These are phyloP conservation scores for Salvia splendens DNA, from an alignment of 257 asterid genomes.

Conservation along the genomic window DNA sequence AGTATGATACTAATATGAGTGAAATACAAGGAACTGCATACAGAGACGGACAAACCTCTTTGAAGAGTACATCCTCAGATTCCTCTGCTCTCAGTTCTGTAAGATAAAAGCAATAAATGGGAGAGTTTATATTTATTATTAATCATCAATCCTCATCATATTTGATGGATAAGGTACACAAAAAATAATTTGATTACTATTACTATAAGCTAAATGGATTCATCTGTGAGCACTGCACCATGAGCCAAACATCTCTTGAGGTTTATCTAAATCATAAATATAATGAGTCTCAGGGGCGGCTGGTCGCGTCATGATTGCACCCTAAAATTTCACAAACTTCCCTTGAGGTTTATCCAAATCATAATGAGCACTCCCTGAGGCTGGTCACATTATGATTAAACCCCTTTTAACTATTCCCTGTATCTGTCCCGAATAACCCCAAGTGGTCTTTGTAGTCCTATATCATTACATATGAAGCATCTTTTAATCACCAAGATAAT, in stretches of 20 bases:
- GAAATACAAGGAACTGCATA: conserved; percentile 29
- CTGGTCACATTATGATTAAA: not conserved
- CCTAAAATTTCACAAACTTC: not conserved
- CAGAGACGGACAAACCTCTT: conserved; percentile 62
- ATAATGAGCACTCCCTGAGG: conserved; percentile 11
- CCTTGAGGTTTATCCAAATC: conserved; percentile 14
- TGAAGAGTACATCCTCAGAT: conserved; percentile 95
- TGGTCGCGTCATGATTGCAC: too few relatives aligned
- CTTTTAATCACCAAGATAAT: not conserved
- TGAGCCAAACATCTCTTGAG: not conserved
- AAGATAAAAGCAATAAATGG: conserved; percentile 25
- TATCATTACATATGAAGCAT: conserved; percentile 15
- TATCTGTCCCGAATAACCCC: not conserved
- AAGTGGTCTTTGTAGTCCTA: not conserved
- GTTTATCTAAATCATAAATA: conserved; percentile 12
- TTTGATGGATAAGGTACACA: conserved; percentile 1
- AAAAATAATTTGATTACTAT: not conserved
- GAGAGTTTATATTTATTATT: not conserved
- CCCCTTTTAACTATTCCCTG: not conserved
- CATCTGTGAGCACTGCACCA: not conserved
- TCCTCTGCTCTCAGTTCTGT: conserved; percentile 96
- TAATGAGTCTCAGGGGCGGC: too few relatives aligned
- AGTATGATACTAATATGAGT: conserved; percentile 10
- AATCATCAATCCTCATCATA: conserved; percentile 13
- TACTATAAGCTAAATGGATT: not conserved